phyloP scores from a whole-genome alignment of 1,284 basidiomycete species.

The Heterobasidion occidentale region DNA sequence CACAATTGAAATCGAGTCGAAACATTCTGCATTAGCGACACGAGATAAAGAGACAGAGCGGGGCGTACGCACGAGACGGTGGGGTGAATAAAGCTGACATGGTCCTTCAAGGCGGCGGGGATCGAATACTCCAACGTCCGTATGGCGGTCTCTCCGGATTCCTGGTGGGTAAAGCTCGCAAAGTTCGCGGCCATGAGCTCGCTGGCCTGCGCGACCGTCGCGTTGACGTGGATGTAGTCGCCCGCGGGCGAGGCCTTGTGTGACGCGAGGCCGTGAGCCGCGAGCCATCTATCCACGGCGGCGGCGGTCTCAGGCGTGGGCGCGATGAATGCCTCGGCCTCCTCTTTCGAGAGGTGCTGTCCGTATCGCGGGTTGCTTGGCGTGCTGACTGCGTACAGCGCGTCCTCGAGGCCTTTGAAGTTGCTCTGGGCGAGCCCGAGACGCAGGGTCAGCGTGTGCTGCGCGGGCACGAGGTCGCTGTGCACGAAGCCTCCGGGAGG shows the following conservation, averaged over 20 bases:
- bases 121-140: conserved; percentile 26
- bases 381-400: not conserved
- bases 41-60: too few species aligned
- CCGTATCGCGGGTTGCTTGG: not conserved
- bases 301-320: not conserved
- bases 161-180: conserved; percentile 20
- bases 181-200: conserved; percentile 23
- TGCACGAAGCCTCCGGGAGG: not conserved
- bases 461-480: too few species aligned
- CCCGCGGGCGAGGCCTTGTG: conserved; percentile 5
- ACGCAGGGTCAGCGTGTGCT: not conserved
- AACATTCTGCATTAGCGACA: too few species aligned
- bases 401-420: not conserved
- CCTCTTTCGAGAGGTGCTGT: not conserved
- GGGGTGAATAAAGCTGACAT: conserved; percentile 21
- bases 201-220: conserved; percentile 21
- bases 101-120: conserved; percentile 15
- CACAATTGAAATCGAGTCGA: too few species aligned
- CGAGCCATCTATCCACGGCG: not conserved
- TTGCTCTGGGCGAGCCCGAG: not conserved
- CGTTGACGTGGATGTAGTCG: conserved; percentile 12
- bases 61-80: conserved; percentile 10
- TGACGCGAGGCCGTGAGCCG: not conserved
- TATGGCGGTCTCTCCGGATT: conserved; percentile 14
- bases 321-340: not conserved